Evolutionary conservation across 371 early-diverging fungal species (phyloP), one percentile per base, ranked within the genome.

Genomic region (Blakeslea trispora): DNA sequence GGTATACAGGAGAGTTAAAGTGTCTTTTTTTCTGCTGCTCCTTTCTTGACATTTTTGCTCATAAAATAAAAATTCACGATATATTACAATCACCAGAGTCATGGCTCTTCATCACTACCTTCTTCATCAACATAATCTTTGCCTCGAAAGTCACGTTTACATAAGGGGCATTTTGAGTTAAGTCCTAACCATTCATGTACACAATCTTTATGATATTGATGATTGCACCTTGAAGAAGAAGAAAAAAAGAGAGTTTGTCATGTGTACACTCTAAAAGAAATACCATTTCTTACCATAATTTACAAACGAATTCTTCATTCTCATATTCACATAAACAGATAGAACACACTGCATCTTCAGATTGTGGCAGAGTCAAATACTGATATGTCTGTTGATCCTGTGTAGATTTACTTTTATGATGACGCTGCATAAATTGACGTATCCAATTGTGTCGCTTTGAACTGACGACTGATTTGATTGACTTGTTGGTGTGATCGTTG

Each of bases 241-340:
- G n/a, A n/a, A n/a, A n/a, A n/a, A n/a, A n/a, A n/a, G n/a, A n/a
- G n/a, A n/a, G n/a, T n/a, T n/a, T n/a, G n/a, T n/a, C n/a, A 13
- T 45, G 10, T 14, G 15, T 17, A 32, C 15, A 2, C 23, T 21
- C 24, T 37, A 15, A 51, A 21, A 49, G 18, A n/a, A 35, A n/a
- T 32, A 32, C 5, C 6, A 10, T 6, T 10, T 44, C 61, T 53
- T 73, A 69, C 64, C 81, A 73, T 61, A 85, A 57, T 46, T 77
- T 78, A 54, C 88, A 77, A 1, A 87, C 44, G 5, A 77, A 70
- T 8, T 85, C 86, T 43, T 71, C 63, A 24, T 81, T 67, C 63
- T 85, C 88, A 55, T 85, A 87, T 17, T 84, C 79, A 48, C 76
- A 71, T 44, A 87, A 58, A 58, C 88, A 87, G 28, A 87, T 85